Base-by-base conservation (phyloP, 768 basidiomycete genomes). In the Amanita inopinata region DNA sequence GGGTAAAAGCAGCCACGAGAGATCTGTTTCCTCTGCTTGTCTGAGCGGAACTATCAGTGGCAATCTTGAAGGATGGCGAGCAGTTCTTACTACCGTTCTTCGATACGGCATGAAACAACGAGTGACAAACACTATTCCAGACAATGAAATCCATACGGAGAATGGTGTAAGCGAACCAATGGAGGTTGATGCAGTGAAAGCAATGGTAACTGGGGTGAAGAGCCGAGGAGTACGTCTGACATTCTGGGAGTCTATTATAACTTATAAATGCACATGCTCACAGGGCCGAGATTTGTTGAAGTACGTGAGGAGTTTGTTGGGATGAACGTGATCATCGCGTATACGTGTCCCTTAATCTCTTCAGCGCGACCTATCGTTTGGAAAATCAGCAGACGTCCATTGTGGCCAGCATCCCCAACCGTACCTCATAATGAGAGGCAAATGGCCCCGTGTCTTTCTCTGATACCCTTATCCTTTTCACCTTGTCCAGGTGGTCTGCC, bases 161-260 rank as follows among this genome's bases (percentile, higher is more conserved):
- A 55, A 43, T 11, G 50, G 48, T 2, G 46, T 37, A 18, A 46
- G 53, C 44, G 60, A 62, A 30, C 40, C 47, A n/a, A 61, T 54
- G 56, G 72, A 71, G 11, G 57, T 64, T 18, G 70, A 73, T 50
- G 63, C 65, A 12, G 80, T 88, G 24, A 78, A 78, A 48, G 77
- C 77, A 23, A 86, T 91, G 81, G 74, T 90, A 4, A 71, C 74
- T 10, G 78, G 73, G 3, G 87, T 89, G 4, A 91, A 91, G 61
- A 69, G 59, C 33, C 71, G 67, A 39, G 88, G 87, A 50, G 85
- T 88, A 56, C 52, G 80, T 72, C 4, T 37, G 33, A 19, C 4
- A n/a, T 1, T 24, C 17, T 46, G 28, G 6, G 7, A 32, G 34
- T 23, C 6, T 4, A 9, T 40, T 24, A 28, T 33, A 12, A 40